Conservation (phyloP, 1,139 yeast species). For the Schwanniomyces etchellsii region DNA sequence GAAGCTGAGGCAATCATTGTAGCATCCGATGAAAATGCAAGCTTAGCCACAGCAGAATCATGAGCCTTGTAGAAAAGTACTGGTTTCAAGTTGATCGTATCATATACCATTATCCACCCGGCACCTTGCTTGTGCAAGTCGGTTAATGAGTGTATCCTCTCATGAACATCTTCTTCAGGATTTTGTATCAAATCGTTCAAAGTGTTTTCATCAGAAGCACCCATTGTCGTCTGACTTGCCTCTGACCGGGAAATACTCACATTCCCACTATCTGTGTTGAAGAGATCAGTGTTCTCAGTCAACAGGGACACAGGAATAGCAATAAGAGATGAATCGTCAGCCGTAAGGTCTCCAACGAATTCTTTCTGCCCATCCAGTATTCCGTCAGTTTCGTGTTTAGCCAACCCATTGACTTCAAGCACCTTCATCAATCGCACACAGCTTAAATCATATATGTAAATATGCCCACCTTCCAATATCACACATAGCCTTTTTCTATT, state of each 20-base stretch:
- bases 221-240: conserved; percentile 4
- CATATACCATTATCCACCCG: conserved; percentile 52
- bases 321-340: conserved; percentile 44
- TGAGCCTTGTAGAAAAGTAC: conserved; percentile 57
- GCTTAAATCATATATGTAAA: conserved; percentile 67
- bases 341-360: conserved; percentile 42
- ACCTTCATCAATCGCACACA: conserved; percentile 65
- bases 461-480: conserved; percentile 53
- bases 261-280: conserved; percentile 7
- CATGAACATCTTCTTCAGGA: conserved; percentile 12
- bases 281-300: conserved; percentile 25
- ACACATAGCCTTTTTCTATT: conserved; percentile 64
- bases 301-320: conserved; percentile 29
- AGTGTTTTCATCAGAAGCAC: conserved; percentile 16
- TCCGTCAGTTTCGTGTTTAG: conserved; percentile 14
- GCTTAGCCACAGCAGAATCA: conserved; percentile 42
- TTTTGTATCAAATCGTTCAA: conserved; percentile 5
- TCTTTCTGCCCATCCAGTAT: conserved; percentile 1
- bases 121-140: conserved; percentile 21
- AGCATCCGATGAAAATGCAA: conserved; percentile 48
- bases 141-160: conserved; percentile 15
- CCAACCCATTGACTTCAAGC: conserved; percentile 33
- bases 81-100: conserved; percentile 52
- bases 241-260: conserved; percentile 7
- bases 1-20: conserved; percentile 62